phyloP scores from a whole-genome alignment of 2,329 filamentous ascomycete genomes.

The Fusarium chaquense region DNA sequence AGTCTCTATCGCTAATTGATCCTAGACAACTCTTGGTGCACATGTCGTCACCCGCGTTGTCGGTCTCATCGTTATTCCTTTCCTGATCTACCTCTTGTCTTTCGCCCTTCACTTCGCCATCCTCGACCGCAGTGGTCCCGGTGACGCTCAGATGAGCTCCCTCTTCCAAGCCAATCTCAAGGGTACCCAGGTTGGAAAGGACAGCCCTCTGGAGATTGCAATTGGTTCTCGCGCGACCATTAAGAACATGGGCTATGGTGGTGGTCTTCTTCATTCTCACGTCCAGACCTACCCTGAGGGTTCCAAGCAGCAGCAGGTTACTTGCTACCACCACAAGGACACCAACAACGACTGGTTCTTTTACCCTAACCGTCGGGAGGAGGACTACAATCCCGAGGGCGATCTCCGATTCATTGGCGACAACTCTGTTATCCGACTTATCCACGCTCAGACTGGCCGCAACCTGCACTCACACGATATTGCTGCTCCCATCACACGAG shows the following conservation, averaged over 20 bases:
- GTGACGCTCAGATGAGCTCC: constrained; percentile 99
- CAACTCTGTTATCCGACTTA: constrained; percentile 82
- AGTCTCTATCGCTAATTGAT: constrained; percentile 16
- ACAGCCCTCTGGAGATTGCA: constrained; percentile 93
- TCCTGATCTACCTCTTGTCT: constrained; percentile 93
- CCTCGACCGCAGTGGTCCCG: constrained; percentile 91
- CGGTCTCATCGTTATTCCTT: constrained; percentile 88
- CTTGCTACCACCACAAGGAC: constrained; percentile 99
- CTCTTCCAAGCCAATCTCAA: constrained; percentile 97
- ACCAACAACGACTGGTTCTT: constrained; percentile 99
- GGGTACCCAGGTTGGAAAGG: constrained; percentile 92
- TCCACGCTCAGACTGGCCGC: constrained; percentile 94
- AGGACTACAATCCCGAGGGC: constrained; percentile 78
- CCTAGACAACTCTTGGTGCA: constrained; percentile 72
- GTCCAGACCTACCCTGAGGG: constrained; percentile 96
- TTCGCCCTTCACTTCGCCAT: constrained; percentile 96
- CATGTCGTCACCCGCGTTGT: constrained; percentile 85
- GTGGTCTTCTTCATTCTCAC: constrained; percentile 95
- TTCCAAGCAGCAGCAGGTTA: constrained; percentile 94
- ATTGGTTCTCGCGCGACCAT: constrained; percentile 89
- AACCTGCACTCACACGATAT: constrained; percentile 97
- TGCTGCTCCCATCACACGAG: constrained; percentile 87
- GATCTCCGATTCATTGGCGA: constrained; percentile 80
- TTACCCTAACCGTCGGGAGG: constrained; percentile 87
- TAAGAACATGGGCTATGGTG: constrained; percentile 99